These are phyloP conservation scores for Forsythia suspensa DNA, from an alignment of 257 asterid species.

Conservation along the genomic window DNA sequence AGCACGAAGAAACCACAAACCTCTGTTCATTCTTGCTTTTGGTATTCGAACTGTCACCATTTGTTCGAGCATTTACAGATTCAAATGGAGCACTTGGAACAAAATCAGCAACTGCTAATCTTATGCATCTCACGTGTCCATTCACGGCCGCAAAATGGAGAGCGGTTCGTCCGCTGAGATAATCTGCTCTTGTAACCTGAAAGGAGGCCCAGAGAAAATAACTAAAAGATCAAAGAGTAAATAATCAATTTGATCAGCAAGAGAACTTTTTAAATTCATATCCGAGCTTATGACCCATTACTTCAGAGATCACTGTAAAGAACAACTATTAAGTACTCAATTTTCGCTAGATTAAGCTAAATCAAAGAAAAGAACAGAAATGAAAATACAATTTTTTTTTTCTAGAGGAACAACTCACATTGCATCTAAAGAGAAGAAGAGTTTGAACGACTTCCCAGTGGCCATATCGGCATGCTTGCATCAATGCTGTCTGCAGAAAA, in stretches of 20 bases:
- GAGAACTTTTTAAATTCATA: background rate
- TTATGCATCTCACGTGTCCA: slow-evolving; percentile 87
- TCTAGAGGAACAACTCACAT: slow-evolving; percentile 51
- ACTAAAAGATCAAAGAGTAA: background rate
- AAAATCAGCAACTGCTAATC: slow-evolving; percentile 89
- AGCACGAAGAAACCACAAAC: slow-evolving; percentile 17
- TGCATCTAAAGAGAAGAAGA: slow-evolving; percentile 92
- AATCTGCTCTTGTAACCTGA: slow-evolving; percentile 93
- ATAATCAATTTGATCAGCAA: background rate
- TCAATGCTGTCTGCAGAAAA: slow-evolving; percentile 77
- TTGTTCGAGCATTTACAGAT: slow-evolving; percentile 40
- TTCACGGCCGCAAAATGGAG: slow-evolving; percentile 93
- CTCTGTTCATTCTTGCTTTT: slow-evolving; percentile 59
- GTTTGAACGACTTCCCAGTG: slow-evolving; percentile 99
- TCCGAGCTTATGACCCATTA: background rate
- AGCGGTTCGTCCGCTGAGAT: slow-evolving; percentile 96
- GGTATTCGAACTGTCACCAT: slow-evolving; percentile 42
- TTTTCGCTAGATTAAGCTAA: background rate
- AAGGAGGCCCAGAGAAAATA: slow-evolving; percentile 15
- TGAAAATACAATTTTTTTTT: background rate
- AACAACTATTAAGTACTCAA: background rate
- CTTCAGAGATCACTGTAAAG: background rate
- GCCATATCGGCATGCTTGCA: slow-evolving; percentile 96
- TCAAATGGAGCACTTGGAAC: slow-evolving; percentile 84
- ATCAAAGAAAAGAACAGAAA: background rate